Conservation (phyloP, 345 rosid genomes). For the rapeseed (Brassica napus) region Da-Ae NC_063452.1:40904501-40905000, state of each 20-base stretch:
- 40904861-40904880: constrained; percentile 93
- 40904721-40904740: constrained; percentile 81
- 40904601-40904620: constrained; percentile 88
- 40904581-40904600: constrained; percentile 91
- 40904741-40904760: constrained; percentile 86
- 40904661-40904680: constrained; percentile 88
- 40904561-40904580: constrained; percentile 82
- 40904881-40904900: constrained; percentile 85
- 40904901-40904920: constrained; percentile 77
- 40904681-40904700: constrained; percentile 91
- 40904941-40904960: constrained; percentile 79
- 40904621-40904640: constrained; percentile 89
- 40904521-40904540: constrained; percentile 89
- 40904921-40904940: constrained; percentile 91
- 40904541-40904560: constrained; percentile 86
- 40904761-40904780: constrained; percentile 86
- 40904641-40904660: constrained; percentile 93
- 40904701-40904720: constrained; percentile 86
- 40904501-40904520: constrained; percentile 92
- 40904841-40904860: constrained; percentile 77
- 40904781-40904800: constrained; percentile 77
- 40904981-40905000: constrained; percentile 91
- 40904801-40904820: constrained; percentile 77
- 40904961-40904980: constrained; percentile 84
- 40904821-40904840: constrained; percentile 83